A percentile compares a stretch with the other conserved stretches of the same genome.
phyloP scores from a whole-genome alignment of 1,139 yeast genomes.

The Candida freyschussii region DNA sequence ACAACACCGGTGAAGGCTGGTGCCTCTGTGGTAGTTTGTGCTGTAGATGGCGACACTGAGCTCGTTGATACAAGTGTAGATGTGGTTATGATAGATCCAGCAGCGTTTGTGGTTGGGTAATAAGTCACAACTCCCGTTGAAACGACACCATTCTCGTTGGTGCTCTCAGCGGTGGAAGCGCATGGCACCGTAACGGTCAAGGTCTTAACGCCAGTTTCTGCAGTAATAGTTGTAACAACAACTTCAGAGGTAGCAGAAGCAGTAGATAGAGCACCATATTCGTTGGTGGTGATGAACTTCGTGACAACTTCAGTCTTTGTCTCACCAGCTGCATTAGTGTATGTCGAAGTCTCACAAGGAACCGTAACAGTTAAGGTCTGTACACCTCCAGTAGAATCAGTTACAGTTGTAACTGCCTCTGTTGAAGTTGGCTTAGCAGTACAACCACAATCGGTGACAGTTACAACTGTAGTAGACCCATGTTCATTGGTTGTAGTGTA shows the following conservation, averaged over 20 bases:
- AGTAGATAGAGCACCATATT: neutral
- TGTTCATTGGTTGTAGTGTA: slow-evolving; percentile 2
- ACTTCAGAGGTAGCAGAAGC: neutral
- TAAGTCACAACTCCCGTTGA: slow-evolving; percentile 6
- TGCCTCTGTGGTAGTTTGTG: no score
- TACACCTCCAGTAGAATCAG: neutral
- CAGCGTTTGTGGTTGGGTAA: slow-evolving; percentile 5
- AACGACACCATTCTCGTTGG: slow-evolving; percentile 4
- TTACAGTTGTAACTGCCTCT: slow-evolving; percentile 1
- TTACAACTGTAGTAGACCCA: slow-evolving; percentile 1
- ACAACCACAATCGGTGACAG: neutral
- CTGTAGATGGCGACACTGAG: no score
- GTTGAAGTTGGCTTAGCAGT: neutral
- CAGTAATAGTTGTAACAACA: neutral
- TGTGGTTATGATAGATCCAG: no score
- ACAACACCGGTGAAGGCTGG: slow-evolving; percentile 10
- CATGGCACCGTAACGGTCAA: neutral
- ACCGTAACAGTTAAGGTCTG: slow-evolving; percentile 2
- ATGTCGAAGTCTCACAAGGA: neutral
- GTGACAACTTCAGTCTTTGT: slow-evolving; percentile 1
- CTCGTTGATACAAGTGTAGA: no score
- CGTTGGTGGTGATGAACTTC: slow-evolving; percentile 1
- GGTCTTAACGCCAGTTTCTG: neutral
- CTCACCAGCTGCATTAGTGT: neutral
- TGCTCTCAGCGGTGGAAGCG: neutral